These are phyloP conservation scores for Tephrocybe sp. DNA, from an alignment of 768 basidiomycete species.

Conservation along the genomic window DNA sequence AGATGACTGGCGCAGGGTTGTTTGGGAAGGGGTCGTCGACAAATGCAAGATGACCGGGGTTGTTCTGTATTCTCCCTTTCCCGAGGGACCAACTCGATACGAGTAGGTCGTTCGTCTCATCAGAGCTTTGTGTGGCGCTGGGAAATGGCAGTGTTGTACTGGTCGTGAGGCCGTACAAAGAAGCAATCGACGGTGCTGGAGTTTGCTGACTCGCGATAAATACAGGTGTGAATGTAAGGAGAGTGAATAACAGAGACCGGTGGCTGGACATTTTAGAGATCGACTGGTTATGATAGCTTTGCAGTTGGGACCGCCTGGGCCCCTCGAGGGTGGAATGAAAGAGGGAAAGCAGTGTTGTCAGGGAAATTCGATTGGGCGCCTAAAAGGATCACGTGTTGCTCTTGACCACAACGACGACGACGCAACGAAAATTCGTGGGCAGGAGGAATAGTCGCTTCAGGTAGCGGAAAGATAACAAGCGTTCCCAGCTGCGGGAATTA, in stretches of 20 bases:
- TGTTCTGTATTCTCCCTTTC: constrained; percentile 60
- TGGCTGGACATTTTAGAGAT: constrained; percentile 5
- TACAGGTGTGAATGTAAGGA: constrained; percentile 14
- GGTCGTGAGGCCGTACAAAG: constrained; percentile 51
- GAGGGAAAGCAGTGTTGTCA: no score
- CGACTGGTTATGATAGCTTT: not conserved
- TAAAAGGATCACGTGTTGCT: no score
- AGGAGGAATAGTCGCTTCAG: no score
- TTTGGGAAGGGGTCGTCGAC: constrained; percentile 67
- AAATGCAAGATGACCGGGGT: constrained; percentile 53
- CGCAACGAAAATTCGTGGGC: no score
- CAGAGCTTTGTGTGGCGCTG: constrained; percentile 49
- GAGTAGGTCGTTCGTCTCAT: constrained; percentile 49
- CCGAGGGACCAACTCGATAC: constrained; percentile 58
- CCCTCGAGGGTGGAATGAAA: not conserved
- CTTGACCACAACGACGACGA: no score
- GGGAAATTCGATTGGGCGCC: no score
- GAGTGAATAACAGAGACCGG: constrained; percentile 16
- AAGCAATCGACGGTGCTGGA: constrained; percentile 38
- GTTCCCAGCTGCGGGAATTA: no score
- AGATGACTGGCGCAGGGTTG: constrained; percentile 30
- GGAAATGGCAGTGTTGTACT: constrained; percentile 68
- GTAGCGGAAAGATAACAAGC: no score
- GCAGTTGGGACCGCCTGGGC: not conserved
- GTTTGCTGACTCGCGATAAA: constrained; percentile 26